Base-by-base conservation (phyloP, 768 basidiomycete genomes). In the Cystoderma amianthinum region DNA sequence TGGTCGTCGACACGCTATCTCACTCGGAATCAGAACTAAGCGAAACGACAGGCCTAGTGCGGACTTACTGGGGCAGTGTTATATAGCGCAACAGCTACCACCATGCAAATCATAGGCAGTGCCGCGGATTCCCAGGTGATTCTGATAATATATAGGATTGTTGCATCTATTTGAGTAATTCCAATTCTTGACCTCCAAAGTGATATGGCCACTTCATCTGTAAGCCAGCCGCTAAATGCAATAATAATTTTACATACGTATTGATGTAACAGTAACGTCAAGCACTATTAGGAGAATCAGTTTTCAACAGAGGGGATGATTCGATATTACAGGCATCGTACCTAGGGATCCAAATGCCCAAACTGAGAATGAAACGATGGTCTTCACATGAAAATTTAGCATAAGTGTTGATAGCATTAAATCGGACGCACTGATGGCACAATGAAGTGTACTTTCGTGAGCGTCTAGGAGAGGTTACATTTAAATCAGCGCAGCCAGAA, bases 331-430 rank as follows among this genome's bases (percentile, higher is more conserved):
- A n/a, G 25, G 25, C 25, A 7, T 28, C 7, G 25, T 42, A 70
- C 72, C 53, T 20, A 72, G 39, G 18, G 67, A 67, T 4, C 64
- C 69, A 44, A 67, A 62, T 17, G 70, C 65, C 69, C 69, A 74
- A 39, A 67, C 65, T 1, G 67, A 61, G 50, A 72, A 72, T 3
- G 68, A 62, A 17, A 67, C 50, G 3, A 66, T 54, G 10, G 66
- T 67, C 69, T 69, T 28, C n/a, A n/a, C n/a, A n/a, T n/a, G n/a
- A n/a, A n/a, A n/a, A n/a, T n/a, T n/a, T n/a, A n/a, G n/a, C n/a
- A n/a, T n/a, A n/a, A n/a, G n/a, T n/a, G n/a, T n/a, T n/a, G n/a
- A n/a, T n/a, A n/a, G n/a, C n/a, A n/a, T n/a, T n/a, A n/a, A n/a
- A 28, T 28, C 7, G 25, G 7, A 7, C 25, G 7, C 25, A 28